These are phyloP conservation scores for Nothophytophthora sp. DNA, from an alignment of 352 stramenopile species.

Conservation along the genomic window DNA sequence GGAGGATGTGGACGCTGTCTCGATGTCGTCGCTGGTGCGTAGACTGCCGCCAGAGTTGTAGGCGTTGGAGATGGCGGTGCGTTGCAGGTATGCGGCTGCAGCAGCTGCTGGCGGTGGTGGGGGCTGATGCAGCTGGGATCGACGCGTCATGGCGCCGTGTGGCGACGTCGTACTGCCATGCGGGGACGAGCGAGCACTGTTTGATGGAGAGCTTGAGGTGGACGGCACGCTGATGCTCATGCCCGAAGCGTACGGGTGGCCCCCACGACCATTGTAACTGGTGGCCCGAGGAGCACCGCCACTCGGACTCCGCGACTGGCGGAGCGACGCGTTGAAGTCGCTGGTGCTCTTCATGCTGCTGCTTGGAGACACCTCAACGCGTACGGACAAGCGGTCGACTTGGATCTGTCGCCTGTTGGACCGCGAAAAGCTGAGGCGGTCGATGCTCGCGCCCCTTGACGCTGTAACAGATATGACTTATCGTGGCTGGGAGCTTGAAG, in stretches of 20 bases:
- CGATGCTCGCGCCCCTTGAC: conserved; percentile 22
- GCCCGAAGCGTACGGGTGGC: conserved; percentile 17
- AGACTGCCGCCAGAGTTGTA: conserved; percentile 39
- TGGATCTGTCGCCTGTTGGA: too few relatives aligned
- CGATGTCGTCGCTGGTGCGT: conserved; percentile 41
- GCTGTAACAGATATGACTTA: conserved; percentile 3
- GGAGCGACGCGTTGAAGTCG: conserved; percentile 32
- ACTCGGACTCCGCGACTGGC: conserved; percentile 26
- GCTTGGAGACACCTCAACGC: not conserved
- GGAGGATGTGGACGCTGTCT: conserved; percentile 61
- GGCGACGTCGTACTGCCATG: conserved; percentile 18
- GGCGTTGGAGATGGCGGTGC: conserved; percentile 64
- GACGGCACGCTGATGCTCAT: conserved; percentile 58
- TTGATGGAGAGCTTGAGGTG: conserved; percentile 31
- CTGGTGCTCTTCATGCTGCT: conserved; percentile 36
- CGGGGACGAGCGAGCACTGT: conserved; percentile 39
- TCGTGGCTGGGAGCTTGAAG: not conserved
- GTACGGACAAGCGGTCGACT: conserved; percentile 1
- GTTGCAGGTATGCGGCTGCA: conserved; percentile 42
- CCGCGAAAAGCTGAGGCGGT: too few relatives aligned
- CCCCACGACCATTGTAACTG: conserved; percentile 11
- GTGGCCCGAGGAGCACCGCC: conserved; percentile 11
- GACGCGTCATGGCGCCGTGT: conserved; percentile 20
- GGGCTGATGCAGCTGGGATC: conserved; percentile 24
- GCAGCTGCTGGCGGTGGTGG: conserved; percentile 8